Percentiles rank a stretch among this genome's conserved stretches.
phyloP scores from a whole-genome alignment of 2,329 filamentous ascomycete species.

The Ilyonectria sp. region DNA sequence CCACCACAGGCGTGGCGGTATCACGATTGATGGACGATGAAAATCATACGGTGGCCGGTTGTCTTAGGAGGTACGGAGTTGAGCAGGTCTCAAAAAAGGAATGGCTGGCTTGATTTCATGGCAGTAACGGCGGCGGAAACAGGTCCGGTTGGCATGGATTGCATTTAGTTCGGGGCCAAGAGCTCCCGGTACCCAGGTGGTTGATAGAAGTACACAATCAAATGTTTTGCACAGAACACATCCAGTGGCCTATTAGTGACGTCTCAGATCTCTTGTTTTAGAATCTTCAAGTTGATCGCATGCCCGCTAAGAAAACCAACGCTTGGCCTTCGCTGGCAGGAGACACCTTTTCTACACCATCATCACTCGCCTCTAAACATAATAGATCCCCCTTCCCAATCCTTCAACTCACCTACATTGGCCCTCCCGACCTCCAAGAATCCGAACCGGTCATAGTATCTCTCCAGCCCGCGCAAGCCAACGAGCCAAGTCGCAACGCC shows the following conservation, averaged over 20 bases:
- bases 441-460: slow-evolving; percentile 52
- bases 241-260: not conserved
- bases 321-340: too few species aligned
- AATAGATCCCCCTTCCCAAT: slow-evolving; percentile 55
- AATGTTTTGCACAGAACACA: slow-evolving; percentile 9
- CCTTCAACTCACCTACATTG: slow-evolving; percentile 54
- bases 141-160: slow-evolving; percentile 20
- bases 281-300: not conserved
- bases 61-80: slow-evolving; percentile 25
- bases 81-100: slow-evolving; percentile 21
- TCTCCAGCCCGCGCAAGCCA: slow-evolving; percentile 50
- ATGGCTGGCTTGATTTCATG: slow-evolving; percentile 21
- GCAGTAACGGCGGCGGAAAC: slow-evolving; percentile 10
- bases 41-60: slow-evolving; percentile 18
- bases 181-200: slow-evolving; percentile 18
- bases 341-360: not conserved
- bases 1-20: slow-evolving; percentile 22
- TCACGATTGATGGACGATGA: slow-evolving; percentile 28
- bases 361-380: slow-evolving; percentile 55
- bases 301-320: too few species aligned
- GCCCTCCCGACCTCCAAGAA: slow-evolving; percentile 54
- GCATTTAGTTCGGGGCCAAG: slow-evolving; percentile 21
- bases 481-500: slow-evolving; percentile 53
- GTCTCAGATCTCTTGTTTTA: not conserved
- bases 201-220: slow-evolving; percentile 23